A percentile compares a stretch with the other conserved stretches of the same genome.
phyloP scores from a whole-genome alignment of 768 basidiomycete species.

The Leccinellum rugosiceps region DNA sequence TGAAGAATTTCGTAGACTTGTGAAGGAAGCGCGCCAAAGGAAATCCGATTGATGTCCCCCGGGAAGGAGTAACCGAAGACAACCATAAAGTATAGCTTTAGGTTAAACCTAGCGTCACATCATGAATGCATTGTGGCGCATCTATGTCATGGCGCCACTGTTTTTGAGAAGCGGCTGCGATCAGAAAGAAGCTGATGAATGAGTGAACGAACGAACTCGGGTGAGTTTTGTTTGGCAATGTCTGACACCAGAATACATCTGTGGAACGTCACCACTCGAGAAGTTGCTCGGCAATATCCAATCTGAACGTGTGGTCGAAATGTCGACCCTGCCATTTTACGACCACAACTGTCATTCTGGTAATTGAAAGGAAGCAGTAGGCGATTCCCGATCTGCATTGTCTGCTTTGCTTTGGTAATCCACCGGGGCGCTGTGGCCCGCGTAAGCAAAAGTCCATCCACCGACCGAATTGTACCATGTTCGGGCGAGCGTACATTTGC shows the following conservation, averaged over 20 bases:
- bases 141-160: background rate
- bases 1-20: slow-evolving; percentile 34
- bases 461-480: slow-evolving; percentile 8
- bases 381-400: slow-evolving; percentile 9
- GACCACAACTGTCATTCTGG: slow-evolving; percentile 5
- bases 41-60: slow-evolving; percentile 23
- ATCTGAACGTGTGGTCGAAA: background rate
- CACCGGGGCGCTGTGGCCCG: background rate
- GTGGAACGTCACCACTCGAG: background rate
- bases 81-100: slow-evolving; percentile 33
- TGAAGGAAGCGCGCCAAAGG: slow-evolving; percentile 35
- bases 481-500: slow-evolving; percentile 9
- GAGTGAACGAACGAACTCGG: background rate
- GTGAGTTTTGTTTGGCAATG: slow-evolving; percentile 6
- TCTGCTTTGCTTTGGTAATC: slow-evolving; percentile 4
- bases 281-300: background rate
- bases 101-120: background rate
- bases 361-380: background rate
- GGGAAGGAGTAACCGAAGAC: slow-evolving; percentile 33
- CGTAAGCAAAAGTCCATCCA: slow-evolving; percentile 13
- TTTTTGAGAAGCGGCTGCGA: background rate
- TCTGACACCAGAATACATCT: background rate
- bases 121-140: background rate
- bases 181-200: background rate
- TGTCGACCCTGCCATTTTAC: background rate